Base-by-base conservation (phyloP, 164 flowering plant species). In the Pachysandra terminalis region DNA sequence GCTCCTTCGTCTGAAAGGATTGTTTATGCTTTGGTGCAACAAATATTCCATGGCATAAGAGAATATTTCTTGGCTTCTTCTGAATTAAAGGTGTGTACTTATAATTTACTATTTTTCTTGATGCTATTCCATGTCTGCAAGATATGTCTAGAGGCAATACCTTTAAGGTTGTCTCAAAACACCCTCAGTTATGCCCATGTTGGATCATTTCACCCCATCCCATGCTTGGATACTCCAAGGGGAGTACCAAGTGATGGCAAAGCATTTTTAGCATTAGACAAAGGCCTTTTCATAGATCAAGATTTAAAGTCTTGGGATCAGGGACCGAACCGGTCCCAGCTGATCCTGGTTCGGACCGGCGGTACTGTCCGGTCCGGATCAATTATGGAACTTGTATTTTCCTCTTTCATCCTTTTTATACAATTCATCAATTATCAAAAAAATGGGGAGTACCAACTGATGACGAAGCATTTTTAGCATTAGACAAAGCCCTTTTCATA, bases 1-100 rank as follows among this genome's bases (percentile, higher is more conserved):
- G 98, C 96, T 68, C 98, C 98, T 68, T 91, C 98, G 9, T 95
- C 98, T 22, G 98, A 95, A 77, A 87, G 96, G 73, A 89, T 95
- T 70, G 98, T 95, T 40, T 90, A 86, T 78, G 98, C 95, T 66
- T 74, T 95, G 68, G 98, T 95, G 26, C 98, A 95, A 72, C 98
- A 95, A 72, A 95, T 95, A 81, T 95, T 91, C 67, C 96, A 86
- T 67, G 98, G 98, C 70, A 95, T 91, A 68, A 81, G 90, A 79
- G 98, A 94, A 69, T 89, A 91, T 75, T 94, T 94, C 77, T 75
- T 94, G 81, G 90, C 89, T 35, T 94, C 97, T 56, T 79, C 89
- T 32, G 98, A 94, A 68, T 71, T 94, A 45, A 94, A 94, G 96
- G 98, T 93, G 41, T n/a, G 69, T 22, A 56, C 21, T 12, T 40